A percentile compares a stretch with the other conserved stretches of the same genome.
Conservation (phyloP, 345 rosid genomes). For the Camelina neglecta region DNA sequence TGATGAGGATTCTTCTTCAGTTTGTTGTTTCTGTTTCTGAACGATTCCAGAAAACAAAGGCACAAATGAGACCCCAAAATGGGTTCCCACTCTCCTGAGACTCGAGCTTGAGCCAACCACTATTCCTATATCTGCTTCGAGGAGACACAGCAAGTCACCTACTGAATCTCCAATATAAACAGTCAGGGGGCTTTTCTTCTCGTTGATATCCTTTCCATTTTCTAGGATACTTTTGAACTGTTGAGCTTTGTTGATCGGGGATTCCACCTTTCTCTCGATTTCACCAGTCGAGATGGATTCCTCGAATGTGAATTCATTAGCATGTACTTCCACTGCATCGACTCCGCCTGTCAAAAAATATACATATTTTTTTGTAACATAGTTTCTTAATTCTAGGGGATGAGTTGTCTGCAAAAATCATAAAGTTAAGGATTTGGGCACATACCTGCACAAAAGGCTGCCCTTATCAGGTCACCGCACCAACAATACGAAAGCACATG, state of each 20-base stretch:
- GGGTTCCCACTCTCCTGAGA: constrained; percentile 78
- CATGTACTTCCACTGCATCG: constrained; percentile 62
- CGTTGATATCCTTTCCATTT: constrained; percentile 36
- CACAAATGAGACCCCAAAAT: constrained; percentile 85
- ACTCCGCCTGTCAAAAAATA: constrained; percentile 55
- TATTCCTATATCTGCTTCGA: constrained; percentile 91
- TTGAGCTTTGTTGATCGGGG: constrained; percentile 77
- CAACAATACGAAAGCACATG: constrained; percentile 94
- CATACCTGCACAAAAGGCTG: constrained; percentile 72
- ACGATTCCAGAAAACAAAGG: constrained; percentile 75
- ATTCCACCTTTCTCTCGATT: constrained; percentile 66
- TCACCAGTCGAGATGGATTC: constrained; percentile 83
- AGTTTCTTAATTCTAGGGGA: constrained; percentile 9
- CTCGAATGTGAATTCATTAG: constrained; percentile 76
- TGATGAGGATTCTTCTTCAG: constrained; percentile 49
- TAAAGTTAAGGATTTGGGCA: neutral
- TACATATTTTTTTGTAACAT: neutral
- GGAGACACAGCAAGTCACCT: constrained; percentile 92
- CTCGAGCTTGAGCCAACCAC: constrained; percentile 84
- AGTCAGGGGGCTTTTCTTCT: constrained; percentile 53
- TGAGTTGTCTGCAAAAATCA: constrained; percentile 1
- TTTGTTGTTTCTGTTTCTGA: constrained; percentile 66
- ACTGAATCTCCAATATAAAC: constrained; percentile 90
- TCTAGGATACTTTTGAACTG: constrained; percentile 59
- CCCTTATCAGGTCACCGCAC: constrained; percentile 92